Evolutionary conservation across 345 rosid genomes (phyloP).

Genomic region (Arabis alpina): DNA sequence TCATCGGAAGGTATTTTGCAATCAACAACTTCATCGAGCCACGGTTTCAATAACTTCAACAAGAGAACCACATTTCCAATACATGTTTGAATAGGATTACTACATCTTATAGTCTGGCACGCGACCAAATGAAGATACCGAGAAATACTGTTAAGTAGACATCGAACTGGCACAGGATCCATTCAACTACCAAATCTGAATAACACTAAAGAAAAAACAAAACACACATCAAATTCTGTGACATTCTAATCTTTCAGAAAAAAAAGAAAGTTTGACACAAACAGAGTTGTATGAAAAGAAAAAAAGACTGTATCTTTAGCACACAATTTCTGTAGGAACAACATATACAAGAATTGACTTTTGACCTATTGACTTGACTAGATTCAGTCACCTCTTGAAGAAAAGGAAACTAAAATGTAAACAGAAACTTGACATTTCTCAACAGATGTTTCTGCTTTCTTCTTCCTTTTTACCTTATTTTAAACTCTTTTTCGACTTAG

Average conservation of each 20-base stretch:
- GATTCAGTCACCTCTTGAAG: conserved; percentile 38
- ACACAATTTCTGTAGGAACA: conserved; percentile 15
- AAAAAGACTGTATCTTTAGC: conserved; percentile 8
- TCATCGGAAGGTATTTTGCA: conserved; percentile 56
- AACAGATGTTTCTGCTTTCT: conserved; percentile 46
- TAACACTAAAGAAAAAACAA: not conserved
- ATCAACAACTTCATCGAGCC: conserved; percentile 79
- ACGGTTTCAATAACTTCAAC: conserved; percentile 72
- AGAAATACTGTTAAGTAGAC: conserved; percentile 82
- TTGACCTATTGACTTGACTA: conserved; percentile 37
- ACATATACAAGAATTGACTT: conserved; percentile 39
- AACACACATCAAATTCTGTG: conserved; percentile 16
- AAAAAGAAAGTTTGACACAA: conserved; percentile 9
- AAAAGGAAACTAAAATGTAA: conserved; percentile 3
- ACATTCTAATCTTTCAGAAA: not conserved
- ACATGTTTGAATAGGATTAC: conserved; percentile 59
- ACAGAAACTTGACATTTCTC: conserved; percentile 39
- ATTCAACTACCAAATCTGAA: conserved; percentile 44
- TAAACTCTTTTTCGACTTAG: conserved; percentile 24
- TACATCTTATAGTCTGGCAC: conserved; percentile 66
- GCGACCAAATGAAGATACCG: conserved; percentile 84
- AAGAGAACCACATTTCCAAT: conserved; percentile 57
- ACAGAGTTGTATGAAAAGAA: too few relatives aligned
- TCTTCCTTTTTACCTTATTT: conserved; percentile 20
- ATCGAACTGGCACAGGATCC: conserved; percentile 62